Evolutionary conservation across 768 basidiomycete genomes (phyloP), one percentile per base, ranked within the genome.

Genomic region (Neoboletus brunneissimus): DNA sequence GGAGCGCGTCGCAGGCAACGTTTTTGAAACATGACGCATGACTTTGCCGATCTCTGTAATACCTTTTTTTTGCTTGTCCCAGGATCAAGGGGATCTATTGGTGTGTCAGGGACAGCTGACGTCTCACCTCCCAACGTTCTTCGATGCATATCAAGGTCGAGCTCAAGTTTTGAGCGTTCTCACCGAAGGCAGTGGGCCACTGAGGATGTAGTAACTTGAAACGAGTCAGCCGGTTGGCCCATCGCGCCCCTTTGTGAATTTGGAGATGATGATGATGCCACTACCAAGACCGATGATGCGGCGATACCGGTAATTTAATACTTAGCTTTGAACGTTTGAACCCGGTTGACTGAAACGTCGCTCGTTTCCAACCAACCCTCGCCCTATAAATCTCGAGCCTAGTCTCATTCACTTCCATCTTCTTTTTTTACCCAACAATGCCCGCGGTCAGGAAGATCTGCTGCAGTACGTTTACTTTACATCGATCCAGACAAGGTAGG

Each of bases 401-500:
- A 10, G 16, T 34, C 29, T 20, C 9, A 6, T 7, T 23, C 34
- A 12, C 2, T 13, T 18, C 8, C 34, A 6, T 31, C 32, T 13
- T 20, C 22, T 22, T 6, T 18, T 25, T 9, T 37, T 22, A 10
- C 18, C 23, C 15, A 6, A 52, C 37, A 20, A 71, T 71, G 71
- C 57, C 86, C 59, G 77, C 79, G 60, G 88, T 94, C 63, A 81
- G 81, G 61, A 92, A 86, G 70, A 89, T 94, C 62, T 93, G 91
- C 77, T 94, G 91, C 79, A 90, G 91, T 94, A 67, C 72, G 90
- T 84, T 53, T 55, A 31, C 38, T 48, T 46, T 27, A 11, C 13
- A 6, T 15, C 22, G 20, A 40, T 29, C 12, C 15, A 16, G 18
- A 31, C 51, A 46, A 22, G 25, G n/a, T 13, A 15, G 22, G 48